Evolutionary conservation across 768 basidiomycete genomes (phyloP), one percentile per base, ranked within the genome.

Genomic region (Phylloporus arenicola): DNA sequence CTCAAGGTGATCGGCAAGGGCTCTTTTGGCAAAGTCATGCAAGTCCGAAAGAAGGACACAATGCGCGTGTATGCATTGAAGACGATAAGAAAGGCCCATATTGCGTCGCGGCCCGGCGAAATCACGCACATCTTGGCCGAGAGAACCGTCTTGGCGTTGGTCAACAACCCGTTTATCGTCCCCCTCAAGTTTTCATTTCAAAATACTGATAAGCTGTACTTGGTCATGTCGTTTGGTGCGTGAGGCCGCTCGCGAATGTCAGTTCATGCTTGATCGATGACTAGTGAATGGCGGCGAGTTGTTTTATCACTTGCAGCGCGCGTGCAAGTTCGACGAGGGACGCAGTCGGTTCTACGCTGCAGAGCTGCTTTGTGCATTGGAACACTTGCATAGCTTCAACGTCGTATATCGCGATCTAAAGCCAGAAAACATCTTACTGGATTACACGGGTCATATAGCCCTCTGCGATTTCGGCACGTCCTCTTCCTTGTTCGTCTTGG

Each of bases 161-260:
- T 99, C 53, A 96, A 97, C 72, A 96, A 93, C 63, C 95, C 95
- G 0, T 99, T 99, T 74, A 97, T 99, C 68, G 96, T 97, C 0
- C 96, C 95, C 17, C 83, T 99, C 68, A 98, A 99, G 65, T 97
- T 99, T 70, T 95, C 92, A 5, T 99, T 98, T 80, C 95, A 99
- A 72, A 93, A 86, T 53, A 89, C 89, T 2, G 95, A 98, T 67
- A 99, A 99, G 68, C 75, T 99, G 6, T 99, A 99, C 67, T 74
- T 99, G 48, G 92, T 97, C 33, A 89, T 99, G 85, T 94, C 94
- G 20, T 98, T 97, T 61, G 86, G 88, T 87, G 44, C 50, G 84
- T 70, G 8, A 40, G 13, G 17, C 14, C 8, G 13, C n/a, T 2
- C 3, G 10, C 17, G 35, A 0, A 6, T 19, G 10, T 16, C 57